Conservation (phyloP, 306 rosid species). For the Sesbania bispinosa region DNA sequence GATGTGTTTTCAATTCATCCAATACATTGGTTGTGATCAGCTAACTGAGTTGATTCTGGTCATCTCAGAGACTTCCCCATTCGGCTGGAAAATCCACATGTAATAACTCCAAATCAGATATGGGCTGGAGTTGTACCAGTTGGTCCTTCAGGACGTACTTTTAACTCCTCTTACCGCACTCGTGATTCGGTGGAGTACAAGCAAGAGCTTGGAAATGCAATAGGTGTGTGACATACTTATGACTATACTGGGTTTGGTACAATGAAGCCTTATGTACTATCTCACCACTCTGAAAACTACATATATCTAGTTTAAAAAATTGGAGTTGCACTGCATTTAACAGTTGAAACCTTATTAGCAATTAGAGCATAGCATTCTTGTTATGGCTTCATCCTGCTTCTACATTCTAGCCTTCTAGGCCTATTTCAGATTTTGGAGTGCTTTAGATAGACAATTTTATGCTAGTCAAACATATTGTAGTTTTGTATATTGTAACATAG, state of each 20-base stretch:
- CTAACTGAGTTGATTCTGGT: constrained; percentile 29
- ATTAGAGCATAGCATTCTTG: constrained; percentile 16
- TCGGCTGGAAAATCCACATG: constrained; percentile 93
- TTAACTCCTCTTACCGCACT: constrained; percentile 83
- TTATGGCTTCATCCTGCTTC: constrained; percentile 16
- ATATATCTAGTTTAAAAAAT: constrained; percentile 9
- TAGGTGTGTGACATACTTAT: constrained; percentile 52
- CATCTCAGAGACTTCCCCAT: constrained; percentile 77
- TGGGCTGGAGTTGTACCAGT: constrained; percentile 95
- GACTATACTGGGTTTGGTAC: not conserved
- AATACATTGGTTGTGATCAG: constrained; percentile 23
- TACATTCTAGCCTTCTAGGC: not conserved
- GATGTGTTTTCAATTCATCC: constrained; percentile 22
- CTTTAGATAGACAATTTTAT: constrained; percentile 19
- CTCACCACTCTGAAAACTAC: constrained; percentile 11
- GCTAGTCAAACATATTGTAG: not conserved
- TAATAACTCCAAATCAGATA: constrained; percentile 80
- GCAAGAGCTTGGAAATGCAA: constrained; percentile 94
- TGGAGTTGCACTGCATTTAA: not conserved
- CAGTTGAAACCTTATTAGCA: constrained; percentile 8
- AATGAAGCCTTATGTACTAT: constrained; percentile 9
- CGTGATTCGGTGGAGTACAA: constrained; percentile 79
- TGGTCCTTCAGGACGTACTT: constrained; percentile 82
- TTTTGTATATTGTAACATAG: constrained; percentile 1
- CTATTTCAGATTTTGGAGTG: constrained; percentile 23